Conservation (phyloP, 1,139 yeast genomes). For the Eremothecium gossypii region DNA sequence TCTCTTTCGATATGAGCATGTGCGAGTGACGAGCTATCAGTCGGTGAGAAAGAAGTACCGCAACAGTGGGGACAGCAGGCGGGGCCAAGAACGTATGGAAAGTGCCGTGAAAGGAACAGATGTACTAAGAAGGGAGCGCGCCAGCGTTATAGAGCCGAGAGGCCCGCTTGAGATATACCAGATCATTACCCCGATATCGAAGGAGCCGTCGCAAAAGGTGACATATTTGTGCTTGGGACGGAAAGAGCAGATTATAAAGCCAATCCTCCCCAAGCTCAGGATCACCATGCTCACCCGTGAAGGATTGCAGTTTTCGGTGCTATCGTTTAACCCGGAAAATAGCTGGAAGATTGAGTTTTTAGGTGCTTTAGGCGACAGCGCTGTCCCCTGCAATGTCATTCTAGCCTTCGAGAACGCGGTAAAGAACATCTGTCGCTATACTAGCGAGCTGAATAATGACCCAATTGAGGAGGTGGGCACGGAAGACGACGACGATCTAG, state of each 20-base stretch:
- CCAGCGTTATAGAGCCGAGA: constrained; percentile 7
- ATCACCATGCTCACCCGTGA: constrained; percentile 13
- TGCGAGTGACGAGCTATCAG: constrained; percentile 18
- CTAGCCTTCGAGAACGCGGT: constrained; percentile 20
- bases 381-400: constrained; percentile 4
- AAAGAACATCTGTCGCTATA: constrained; percentile 17
- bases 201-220: constrained; percentile 16
- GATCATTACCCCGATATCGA: constrained; percentile 16
- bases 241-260: constrained; percentile 25
- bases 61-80: too few species aligned
- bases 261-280: constrained; percentile 26
- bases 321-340: constrained; percentile 25
- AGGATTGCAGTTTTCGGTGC: constrained; percentile 12
- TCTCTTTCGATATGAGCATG: constrained; percentile 22
- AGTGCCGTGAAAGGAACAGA: constrained; percentile 4
- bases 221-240: constrained; percentile 28
- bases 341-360: constrained; percentile 27
- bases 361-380: constrained; percentile 5
- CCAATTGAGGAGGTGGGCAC: not conserved
- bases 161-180: constrained; percentile 27
- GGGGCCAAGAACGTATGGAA: too few species aligned
- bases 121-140: not conserved
- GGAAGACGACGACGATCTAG: constrained; percentile 19
- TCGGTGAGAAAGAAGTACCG: not conserved
- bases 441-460: not conserved